Conservation (phyloP, 768 basidiomycete genomes). For the Leccinum ochraceum region DNA sequence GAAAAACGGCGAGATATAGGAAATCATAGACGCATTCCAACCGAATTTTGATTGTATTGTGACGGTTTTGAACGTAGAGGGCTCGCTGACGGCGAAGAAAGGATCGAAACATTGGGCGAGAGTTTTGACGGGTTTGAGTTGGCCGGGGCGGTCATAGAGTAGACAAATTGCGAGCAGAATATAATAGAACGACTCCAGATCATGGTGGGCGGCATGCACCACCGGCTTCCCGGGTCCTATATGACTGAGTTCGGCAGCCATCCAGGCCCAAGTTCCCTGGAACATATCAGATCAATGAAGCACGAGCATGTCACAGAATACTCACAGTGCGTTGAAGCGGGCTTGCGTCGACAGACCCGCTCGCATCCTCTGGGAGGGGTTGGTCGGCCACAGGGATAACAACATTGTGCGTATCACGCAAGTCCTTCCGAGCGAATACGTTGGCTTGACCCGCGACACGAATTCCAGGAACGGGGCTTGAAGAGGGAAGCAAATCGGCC, state of each 20-base stretch:
- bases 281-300: background rate
- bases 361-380: background rate
- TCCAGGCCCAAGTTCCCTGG: slow-evolving; percentile 8
- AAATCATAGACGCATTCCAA: background rate
- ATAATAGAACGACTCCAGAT: slow-evolving; percentile 16
- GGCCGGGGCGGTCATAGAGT: background rate
- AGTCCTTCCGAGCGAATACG: background rate
- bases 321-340: background rate
- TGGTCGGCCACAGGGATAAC: background rate
- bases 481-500: background rate
- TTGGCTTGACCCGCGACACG: background rate
- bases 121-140: too few species aligned
- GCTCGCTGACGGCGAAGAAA: background rate
- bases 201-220: background rate
- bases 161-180: slow-evolving; percentile 2
- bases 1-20: slow-evolving; percentile 6
- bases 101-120: slow-evolving; percentile 6
- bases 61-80: background rate
- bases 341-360: background rate
- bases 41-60: slow-evolving; percentile 2
- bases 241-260: slow-evolving; percentile 7
- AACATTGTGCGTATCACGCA: background rate
- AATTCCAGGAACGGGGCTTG: background rate
- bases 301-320: background rate
- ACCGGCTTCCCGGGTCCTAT: background rate